Evolutionary conservation across 164 flowering plant species (phyloP).

Genomic region (Amborella trichopoda): DNA sequence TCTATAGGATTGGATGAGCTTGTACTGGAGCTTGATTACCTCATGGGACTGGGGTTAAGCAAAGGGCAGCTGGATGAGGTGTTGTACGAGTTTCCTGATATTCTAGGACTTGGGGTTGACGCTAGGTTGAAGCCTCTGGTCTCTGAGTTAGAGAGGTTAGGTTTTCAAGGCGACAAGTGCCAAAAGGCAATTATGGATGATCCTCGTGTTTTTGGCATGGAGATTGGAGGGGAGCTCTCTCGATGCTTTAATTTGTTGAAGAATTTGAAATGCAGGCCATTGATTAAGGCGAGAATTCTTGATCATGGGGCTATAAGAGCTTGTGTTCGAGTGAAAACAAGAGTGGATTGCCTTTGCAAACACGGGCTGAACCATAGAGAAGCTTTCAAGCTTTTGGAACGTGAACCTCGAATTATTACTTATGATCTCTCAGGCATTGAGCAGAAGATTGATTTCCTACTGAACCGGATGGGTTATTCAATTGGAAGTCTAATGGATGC

Average conservation of each 20-base stretch:
- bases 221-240: conserved; percentile 57
- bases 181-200: conserved; percentile 35
- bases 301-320: conserved; percentile 47
- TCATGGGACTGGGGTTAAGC: conserved; percentile 27
- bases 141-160: conserved; percentile 45
- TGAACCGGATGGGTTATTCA: conserved; percentile 26
- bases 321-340: conserved; percentile 50
- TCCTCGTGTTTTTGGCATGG: conserved; percentile 53
- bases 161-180: conserved; percentile 27
- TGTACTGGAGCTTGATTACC: conserved; percentile 23
- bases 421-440: conserved; percentile 51
- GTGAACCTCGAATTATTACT: conserved; percentile 55
- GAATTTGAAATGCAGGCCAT: conserved; percentile 47
- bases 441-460: conserved; percentile 59
- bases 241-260: conserved; percentile 42
- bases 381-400: conserved; percentile 60
- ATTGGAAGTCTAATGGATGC: conserved; percentile 44
- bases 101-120: conserved; percentile 42
- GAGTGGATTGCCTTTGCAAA: conserved; percentile 66
- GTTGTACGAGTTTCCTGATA: conserved; percentile 24
- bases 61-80: conserved; percentile 28
- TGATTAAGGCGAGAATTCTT: conserved; percentile 42
- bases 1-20: conserved; percentile 26
- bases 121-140: conserved; percentile 47
- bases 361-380: conserved; percentile 70